Evolutionary conservation across 257 asterid species (phyloP).

Genomic region (Mentha longifolia): DNA sequence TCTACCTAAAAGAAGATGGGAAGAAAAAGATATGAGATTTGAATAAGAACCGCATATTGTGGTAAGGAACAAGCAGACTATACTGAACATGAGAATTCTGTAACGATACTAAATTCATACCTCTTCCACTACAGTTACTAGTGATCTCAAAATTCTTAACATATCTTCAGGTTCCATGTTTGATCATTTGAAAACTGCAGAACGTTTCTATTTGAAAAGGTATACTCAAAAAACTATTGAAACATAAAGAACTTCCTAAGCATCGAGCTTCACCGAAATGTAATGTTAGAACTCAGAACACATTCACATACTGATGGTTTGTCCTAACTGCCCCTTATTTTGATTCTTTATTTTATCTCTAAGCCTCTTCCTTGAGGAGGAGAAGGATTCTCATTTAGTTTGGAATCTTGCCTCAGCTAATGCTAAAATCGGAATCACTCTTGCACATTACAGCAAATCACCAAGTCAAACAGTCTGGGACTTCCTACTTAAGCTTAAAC

Average conservation of each 20-base stretch:
- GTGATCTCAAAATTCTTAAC: background rate
- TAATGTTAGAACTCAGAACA: background rate
- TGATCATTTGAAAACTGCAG: background rate
- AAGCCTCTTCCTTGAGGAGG: background rate
- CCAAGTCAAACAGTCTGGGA: constrained; percentile 2
- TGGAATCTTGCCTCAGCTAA: background rate
- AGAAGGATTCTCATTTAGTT: background rate
- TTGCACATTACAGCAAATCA: background rate
- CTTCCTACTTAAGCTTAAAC: constrained; percentile 14
- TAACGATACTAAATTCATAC: background rate
- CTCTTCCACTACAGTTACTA: constrained; percentile 11
- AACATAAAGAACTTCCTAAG: background rate
- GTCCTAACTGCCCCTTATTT: constrained; percentile 12
- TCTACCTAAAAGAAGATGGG: constrained; percentile 56
- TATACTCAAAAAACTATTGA: background rate
- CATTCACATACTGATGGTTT: background rate
- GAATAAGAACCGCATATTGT: background rate
- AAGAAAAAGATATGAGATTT: constrained; percentile 20
- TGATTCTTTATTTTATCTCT: background rate
- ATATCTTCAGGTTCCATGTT: background rate
- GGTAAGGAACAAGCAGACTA: constrained; percentile 12
- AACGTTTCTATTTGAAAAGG: constrained; percentile 11
- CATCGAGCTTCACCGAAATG: background rate
- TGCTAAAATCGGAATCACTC: background rate
- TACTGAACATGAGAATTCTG: background rate